A percentile compares a stretch with the other conserved stretches of the same genome.
These are phyloP conservation scores for Sugiyamaella sp. DNA, from an alignment of 1,139 yeast species.

Conservation along the genomic window DNA sequence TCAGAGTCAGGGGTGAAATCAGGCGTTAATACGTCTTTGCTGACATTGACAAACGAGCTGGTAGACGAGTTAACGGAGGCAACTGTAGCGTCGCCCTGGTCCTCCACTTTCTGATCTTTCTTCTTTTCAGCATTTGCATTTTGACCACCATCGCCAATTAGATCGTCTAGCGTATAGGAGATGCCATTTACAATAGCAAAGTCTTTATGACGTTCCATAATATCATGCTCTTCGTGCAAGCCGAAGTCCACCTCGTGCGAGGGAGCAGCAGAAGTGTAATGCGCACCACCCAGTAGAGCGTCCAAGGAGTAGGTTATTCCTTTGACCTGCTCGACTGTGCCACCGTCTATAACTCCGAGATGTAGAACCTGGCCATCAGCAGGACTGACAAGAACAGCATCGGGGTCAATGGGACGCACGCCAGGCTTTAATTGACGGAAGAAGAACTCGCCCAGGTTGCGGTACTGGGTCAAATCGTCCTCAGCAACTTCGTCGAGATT, in stretches of 20 bases:
- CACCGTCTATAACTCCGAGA: conserved; percentile 72
- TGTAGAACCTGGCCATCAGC: conserved; percentile 92
- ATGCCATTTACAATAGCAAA: conserved; percentile 82
- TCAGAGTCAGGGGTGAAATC: conserved; percentile 39
- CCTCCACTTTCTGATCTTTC: conserved; percentile 26
- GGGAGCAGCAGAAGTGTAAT: conserved; percentile 59
- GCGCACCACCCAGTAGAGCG: conserved; percentile 70
- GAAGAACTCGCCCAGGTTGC: conserved; percentile 87
- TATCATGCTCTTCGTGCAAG: conserved; percentile 42
- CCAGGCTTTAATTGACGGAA: conserved; percentile 82
- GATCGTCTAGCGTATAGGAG: conserved; percentile 68
- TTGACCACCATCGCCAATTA: conserved; percentile 57
- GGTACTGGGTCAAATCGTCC: conserved; percentile 71
- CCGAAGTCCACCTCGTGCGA: conserved; percentile 55
- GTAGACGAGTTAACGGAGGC: conserved; percentile 31
- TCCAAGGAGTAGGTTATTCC: conserved; percentile 93
- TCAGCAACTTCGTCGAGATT: conserved; percentile 88
- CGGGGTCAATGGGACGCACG: conserved; percentile 69
- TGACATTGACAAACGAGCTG: conserved; percentile 29
- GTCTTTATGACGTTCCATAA: conserved; percentile 63
- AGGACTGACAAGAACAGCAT: conserved; percentile 73
- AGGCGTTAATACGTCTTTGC: conserved; percentile 36
- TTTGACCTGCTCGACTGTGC: conserved; percentile 93
- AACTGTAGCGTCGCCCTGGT: conserved; percentile 43
- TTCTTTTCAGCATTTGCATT: conserved; percentile 21